A percentile compares a stretch with the other conserved stretches of the same genome.
These are phyloP conservation scores for Ophiostoma triangulosporum DNA, from an alignment of 2,329 filamentous ascomycete species.

Conservation along the genomic window DNA sequence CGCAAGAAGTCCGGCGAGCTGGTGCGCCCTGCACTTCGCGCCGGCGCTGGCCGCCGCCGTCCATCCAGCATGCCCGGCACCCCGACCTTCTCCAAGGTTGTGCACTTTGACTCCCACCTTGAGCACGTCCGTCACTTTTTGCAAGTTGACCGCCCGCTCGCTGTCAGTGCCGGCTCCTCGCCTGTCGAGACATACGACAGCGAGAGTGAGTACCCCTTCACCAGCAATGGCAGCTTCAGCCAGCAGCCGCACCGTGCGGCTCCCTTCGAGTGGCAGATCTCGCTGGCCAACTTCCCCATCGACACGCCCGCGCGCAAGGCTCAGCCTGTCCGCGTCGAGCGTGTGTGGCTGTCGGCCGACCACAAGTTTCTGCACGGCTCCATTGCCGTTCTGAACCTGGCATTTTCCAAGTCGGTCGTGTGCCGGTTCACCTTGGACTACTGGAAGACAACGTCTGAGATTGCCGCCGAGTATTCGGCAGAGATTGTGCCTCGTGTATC, in stretches of 20 bases:
- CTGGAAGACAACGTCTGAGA: slow-evolving; percentile 97
- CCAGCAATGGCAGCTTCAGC: slow-evolving; percentile 28
- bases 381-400: slow-evolving; percentile 73
- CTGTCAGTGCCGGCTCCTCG: slow-evolving; percentile 87
- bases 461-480: slow-evolving; percentile 73
- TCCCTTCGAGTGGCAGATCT: slow-evolving; percentile 76
- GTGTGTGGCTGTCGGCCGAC: slow-evolving; percentile 74
- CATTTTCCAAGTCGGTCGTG: slow-evolving; percentile 80
- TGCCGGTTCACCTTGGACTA: slow-evolving; percentile 93
- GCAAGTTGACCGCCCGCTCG: slow-evolving; percentile 85
- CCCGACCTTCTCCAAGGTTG: slow-evolving; percentile 86
- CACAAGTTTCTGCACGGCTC: slow-evolving; percentile 77
- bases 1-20: slow-evolving; percentile 97
- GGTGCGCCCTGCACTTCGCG: slow-evolving; percentile 79
- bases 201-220: slow-evolving; percentile 82
- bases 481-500: slow-evolving; percentile 56
- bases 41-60: slow-evolving; percentile 61
- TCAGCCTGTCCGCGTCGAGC: slow-evolving; percentile 66
- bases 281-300: slow-evolving; percentile 67
- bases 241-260: slow-evolving; percentile 23
- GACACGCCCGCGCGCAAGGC: slow-evolving; percentile 49
- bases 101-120: slow-evolving; percentile 95
- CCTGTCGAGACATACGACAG: slow-evolving; percentile 80
- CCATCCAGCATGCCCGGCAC: slow-evolving; percentile 97
- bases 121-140: slow-evolving; percentile 95